These are phyloP conservation scores for Tubosaeta brunneosetosa DNA, from an alignment of 768 basidiomycete species.

Conservation along the genomic window DNA sequence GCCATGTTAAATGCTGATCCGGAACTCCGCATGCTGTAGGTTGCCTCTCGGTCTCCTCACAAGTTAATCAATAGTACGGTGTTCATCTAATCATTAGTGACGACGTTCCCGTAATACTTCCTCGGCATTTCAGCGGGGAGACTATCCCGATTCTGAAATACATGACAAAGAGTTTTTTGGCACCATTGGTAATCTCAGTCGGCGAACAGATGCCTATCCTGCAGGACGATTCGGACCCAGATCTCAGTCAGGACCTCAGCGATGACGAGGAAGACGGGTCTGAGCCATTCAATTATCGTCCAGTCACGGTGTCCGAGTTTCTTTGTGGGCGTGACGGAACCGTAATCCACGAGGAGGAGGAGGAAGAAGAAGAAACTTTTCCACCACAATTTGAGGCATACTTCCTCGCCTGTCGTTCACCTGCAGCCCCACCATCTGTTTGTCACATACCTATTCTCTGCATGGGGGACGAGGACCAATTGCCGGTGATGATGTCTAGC, in stretches of 20 bases:
- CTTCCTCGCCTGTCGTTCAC: not conserved
- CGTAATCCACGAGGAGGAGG: not conserved
- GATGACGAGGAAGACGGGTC: not conserved
- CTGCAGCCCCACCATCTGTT: not conserved
- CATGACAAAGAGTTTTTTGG: not conserved
- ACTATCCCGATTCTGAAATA: constrained; percentile 1
- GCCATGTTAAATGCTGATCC: not conserved
- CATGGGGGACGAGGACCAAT: constrained; percentile 6
- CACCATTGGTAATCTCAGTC: constrained; percentile 1
- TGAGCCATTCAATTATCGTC: not conserved
- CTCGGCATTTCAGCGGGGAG: constrained; percentile 6
- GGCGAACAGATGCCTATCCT: not conserved
- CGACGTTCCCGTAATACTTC: constrained; percentile 3
- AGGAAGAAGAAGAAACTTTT: not conserved
- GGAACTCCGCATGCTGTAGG: not conserved
- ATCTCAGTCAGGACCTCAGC: not conserved
- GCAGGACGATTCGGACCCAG: not conserved
- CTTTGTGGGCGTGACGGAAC: not conserved
- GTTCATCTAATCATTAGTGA: not conserved
- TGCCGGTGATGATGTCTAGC: constrained; percentile 7
- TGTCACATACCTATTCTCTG: constrained; percentile 8
- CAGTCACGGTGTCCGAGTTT: constrained; percentile 5
- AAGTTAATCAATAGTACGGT: not conserved
- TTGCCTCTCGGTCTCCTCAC: not conserved
- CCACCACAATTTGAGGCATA: constrained; percentile 1